These are phyloP conservation scores for Endocladia muricata DNA, from an alignment of 31 red algal genomes.

Conservation along the genomic window DNA sequence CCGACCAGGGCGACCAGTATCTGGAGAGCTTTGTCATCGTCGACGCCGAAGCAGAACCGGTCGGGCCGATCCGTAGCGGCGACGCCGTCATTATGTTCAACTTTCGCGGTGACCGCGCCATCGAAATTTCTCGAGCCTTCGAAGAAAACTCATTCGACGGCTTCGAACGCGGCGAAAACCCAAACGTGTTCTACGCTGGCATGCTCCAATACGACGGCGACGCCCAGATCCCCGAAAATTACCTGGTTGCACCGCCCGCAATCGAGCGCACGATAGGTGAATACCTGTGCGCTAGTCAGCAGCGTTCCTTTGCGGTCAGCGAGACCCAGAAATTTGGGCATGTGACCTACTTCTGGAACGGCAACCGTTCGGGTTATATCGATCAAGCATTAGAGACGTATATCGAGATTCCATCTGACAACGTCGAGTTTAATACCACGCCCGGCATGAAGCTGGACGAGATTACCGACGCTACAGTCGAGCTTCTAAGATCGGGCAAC, in stretches of 20 bases:
- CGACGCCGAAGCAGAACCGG: conserved; percentile 56
- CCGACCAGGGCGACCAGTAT: conserved; percentile 75
- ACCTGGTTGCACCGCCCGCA: conserved; percentile 55
- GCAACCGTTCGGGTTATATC: conserved; percentile 75
- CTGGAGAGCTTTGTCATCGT: conserved; percentile 75
- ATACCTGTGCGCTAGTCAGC: conserved; percentile 50
- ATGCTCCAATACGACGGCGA: conserved; percentile 94
- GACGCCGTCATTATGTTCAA: conserved; percentile 85
- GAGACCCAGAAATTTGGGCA: conserved; percentile 93
- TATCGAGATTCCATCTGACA: conserved; percentile 62
- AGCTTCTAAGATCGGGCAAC: conserved; percentile 51
- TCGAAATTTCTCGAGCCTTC: conserved; percentile 85
- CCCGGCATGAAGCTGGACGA: conserved; percentile 76
- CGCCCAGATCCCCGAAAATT: conserved; percentile 55
- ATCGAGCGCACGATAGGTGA: conserved; percentile 73
- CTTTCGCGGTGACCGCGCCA: conserved; percentile 84
- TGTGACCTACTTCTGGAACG: conserved; percentile 93
- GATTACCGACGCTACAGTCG: conserved; percentile 70
- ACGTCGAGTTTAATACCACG: conserved; percentile 36
- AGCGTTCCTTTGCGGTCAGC: conserved; percentile 55
- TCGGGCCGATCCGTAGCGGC: conserved; percentile 65
- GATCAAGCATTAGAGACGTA: conserved; percentile 67
- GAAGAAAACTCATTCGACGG: conserved; percentile 59
- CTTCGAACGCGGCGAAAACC: conserved; percentile 68
- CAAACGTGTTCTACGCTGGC: conserved; percentile 73